Conservation (phyloP, 2,329 filamentous ascomycete species). For the Hypoxylon sp. region DNA sequence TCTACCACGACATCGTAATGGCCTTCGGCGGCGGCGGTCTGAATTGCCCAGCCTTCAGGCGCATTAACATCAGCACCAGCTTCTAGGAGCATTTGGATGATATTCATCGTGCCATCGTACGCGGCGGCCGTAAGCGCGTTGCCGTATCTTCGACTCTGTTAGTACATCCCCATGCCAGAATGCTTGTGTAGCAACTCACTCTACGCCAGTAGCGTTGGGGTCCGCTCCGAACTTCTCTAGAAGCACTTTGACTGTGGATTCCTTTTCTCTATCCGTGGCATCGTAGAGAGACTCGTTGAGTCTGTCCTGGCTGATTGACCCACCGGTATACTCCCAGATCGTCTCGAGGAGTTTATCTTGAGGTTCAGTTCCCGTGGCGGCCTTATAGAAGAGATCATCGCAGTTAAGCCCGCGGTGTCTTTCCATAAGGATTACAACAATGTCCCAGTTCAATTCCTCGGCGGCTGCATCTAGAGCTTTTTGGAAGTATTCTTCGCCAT, state of each 20-base stretch:
- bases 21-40: conserved; percentile 54
- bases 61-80: conserved; percentile 54
- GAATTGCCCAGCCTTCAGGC: conserved; percentile 54
- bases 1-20: conserved; percentile 53
- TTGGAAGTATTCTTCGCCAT: conserved; percentile 52
- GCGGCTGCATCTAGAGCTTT: conserved; percentile 52
- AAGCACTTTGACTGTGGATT: conserved; percentile 54
- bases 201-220: conserved; percentile 55
- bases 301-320: conserved; percentile 50
- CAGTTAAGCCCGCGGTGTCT: conserved; percentile 52
- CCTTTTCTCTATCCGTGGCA: conserved; percentile 56
- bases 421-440: conserved; percentile 54
- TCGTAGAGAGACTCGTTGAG: conserved; percentile 55
- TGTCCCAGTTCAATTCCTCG: conserved; percentile 55
- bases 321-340: conserved; percentile 55
- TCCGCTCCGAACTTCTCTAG: conserved; percentile 53
- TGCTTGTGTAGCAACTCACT: conserved; percentile 48
- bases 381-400: conserved; percentile 52
- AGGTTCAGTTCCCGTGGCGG: conserved; percentile 52
- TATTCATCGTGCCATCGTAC: conserved; percentile 54
- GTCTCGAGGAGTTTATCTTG: conserved; percentile 54
- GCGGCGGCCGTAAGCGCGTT: conserved; percentile 56
- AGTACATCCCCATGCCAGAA: neutral
- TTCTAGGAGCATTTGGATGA: conserved; percentile 52
- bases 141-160: conserved; percentile 48